A percentile compares a stretch with the other conserved stretches of the same genome.
These are phyloP conservation scores for Mucor sp. DNA, from an alignment of 371 early-diverging fungal genomes.

Conservation along the genomic window DNA sequence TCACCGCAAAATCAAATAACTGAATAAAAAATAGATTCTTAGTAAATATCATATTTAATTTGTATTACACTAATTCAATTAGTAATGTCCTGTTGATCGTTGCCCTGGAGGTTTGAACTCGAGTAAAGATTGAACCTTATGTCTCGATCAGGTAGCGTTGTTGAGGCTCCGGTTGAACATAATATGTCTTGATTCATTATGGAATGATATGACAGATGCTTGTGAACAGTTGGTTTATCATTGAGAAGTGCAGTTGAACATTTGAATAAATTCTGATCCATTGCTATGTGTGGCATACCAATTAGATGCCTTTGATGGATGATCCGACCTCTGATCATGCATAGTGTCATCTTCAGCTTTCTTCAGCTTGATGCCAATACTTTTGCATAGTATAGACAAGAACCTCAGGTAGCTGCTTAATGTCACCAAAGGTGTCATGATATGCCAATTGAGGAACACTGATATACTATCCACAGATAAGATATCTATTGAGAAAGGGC, in stretches of 20 bases:
- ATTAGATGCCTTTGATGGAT: no score
- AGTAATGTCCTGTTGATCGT: neutral
- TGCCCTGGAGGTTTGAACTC: neutral
- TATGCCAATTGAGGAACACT: neutral
- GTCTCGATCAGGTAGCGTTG: neutral
- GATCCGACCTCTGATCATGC: no score
- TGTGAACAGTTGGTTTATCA: no score
- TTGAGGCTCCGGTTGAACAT: neutral
- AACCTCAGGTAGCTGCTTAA: neutral
- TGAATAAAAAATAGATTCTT: conserved; percentile 1
- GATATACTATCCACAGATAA: neutral
- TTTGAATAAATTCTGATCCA: no score
- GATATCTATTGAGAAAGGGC: neutral
- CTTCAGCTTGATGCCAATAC: no score
- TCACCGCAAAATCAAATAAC: neutral
- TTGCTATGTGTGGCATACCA: no score
- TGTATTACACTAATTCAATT: neutral
- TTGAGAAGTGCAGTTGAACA: no score
- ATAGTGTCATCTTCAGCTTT: no score
- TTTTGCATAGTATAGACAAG: neutral
- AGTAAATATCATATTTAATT: neutral
- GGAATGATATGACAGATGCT: no score
- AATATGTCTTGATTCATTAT: neutral
- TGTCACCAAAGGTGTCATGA: neutral
- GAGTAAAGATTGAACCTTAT: neutral